Evolutionary conservation across 2,329 filamentous ascomycete species (phyloP).

Genomic region (Penicillium sp.): DNA sequence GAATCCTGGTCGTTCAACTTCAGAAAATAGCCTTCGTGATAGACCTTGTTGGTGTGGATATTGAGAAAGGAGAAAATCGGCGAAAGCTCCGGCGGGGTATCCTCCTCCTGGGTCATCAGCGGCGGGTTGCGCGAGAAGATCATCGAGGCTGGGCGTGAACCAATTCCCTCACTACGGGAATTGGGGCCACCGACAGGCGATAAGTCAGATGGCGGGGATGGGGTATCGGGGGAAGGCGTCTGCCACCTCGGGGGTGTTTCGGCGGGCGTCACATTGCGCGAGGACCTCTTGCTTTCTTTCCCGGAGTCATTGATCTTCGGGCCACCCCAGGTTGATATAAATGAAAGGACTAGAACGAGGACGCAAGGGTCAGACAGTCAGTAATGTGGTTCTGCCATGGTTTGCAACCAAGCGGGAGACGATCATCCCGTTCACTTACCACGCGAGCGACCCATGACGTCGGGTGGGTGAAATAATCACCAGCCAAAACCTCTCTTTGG

Average conservation of each 20-base stretch:
- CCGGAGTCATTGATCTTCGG: slow-evolving; percentile 31
- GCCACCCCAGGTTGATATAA: slow-evolving; percentile 66
- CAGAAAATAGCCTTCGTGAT: slow-evolving; percentile 96
- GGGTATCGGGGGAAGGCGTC: slow-evolving; percentile 40
- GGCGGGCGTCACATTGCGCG: slow-evolving; percentile 22
- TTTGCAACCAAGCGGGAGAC: slow-evolving; percentile 12
- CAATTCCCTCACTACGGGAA: slow-evolving; percentile 50
- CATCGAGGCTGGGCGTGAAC: slow-evolving; percentile 79
- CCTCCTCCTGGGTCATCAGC: slow-evolving; percentile 78
- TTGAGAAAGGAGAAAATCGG: slow-evolving; percentile 94
- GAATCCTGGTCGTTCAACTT: slow-evolving; percentile 95
- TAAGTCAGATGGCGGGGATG: slow-evolving; percentile 35
- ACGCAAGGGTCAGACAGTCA: slow-evolving; percentile 30
- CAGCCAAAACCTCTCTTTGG: slow-evolving; percentile 1
- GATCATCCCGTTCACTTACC: slow-evolving; percentile 32
- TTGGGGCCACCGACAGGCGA: slow-evolving; percentile 42
- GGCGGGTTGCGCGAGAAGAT: slow-evolving; percentile 82
- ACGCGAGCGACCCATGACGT: slow-evolving; percentile 42
- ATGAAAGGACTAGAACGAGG: slow-evolving; percentile 69
- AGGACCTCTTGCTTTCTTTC: slow-evolving; percentile 40
- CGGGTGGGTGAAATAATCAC: slow-evolving; percentile 9
- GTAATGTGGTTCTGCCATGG: slow-evolving; percentile 10
- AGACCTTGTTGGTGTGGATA: slow-evolving; percentile 93
- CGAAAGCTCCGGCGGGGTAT: slow-evolving; percentile 89
- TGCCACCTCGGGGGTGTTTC: slow-evolving; percentile 30